These are phyloP conservation scores for Waltergamsia citrina DNA, from an alignment of 2,329 filamentous ascomycete genomes.

Conservation along the genomic window DNA sequence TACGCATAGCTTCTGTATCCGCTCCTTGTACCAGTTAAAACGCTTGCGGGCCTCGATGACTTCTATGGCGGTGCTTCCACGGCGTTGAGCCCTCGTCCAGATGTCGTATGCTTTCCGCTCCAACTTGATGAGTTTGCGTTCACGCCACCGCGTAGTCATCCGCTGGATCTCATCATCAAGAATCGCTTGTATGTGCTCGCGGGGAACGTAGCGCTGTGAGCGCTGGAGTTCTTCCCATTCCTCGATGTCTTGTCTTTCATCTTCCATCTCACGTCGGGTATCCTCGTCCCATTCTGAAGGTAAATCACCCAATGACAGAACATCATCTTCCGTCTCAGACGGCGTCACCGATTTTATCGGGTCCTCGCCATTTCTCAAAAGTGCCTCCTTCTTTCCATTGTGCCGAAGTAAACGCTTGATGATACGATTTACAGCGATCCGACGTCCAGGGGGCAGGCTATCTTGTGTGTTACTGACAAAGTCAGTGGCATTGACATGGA, in stretches of 20 bases:
- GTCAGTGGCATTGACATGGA: slow-evolving; percentile 8
- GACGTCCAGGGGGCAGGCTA: slow-evolving; percentile 29
- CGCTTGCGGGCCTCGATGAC: slow-evolving; percentile 31
- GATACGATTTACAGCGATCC: slow-evolving; percentile 28
- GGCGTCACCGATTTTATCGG: neutral
- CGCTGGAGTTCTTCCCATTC: slow-evolving; percentile 7
- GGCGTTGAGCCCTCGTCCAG: slow-evolving; percentile 49
- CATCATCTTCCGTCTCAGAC: slow-evolving; percentile 20
- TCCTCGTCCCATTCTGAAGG: slow-evolving; percentile 35
- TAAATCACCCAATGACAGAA: slow-evolving; percentile 29
- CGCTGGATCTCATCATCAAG: slow-evolving; percentile 44
- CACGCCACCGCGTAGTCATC: slow-evolving; percentile 46
- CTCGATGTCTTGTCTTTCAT: slow-evolving; percentile 33
- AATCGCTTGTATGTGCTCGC: slow-evolving; percentile 29
- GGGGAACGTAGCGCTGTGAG: slow-evolving; percentile 2
- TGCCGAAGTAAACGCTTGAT: slow-evolving; percentile 29
- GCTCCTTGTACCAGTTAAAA: slow-evolving; percentile 32
- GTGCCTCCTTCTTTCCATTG: slow-evolving; percentile 11
- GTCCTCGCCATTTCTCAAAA: neutral
- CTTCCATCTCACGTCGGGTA: slow-evolving; percentile 52
- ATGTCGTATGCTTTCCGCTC: slow-evolving; percentile 46
- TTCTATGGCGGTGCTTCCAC: slow-evolving; percentile 16
- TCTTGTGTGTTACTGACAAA: slow-evolving; percentile 17
- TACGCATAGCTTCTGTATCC: slow-evolving; percentile 44
- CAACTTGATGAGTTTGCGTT: slow-evolving; percentile 44